Base-by-base conservation (phyloP, 176 grass and related monocot genomes). In the Metroxylon sagu region DNA sequence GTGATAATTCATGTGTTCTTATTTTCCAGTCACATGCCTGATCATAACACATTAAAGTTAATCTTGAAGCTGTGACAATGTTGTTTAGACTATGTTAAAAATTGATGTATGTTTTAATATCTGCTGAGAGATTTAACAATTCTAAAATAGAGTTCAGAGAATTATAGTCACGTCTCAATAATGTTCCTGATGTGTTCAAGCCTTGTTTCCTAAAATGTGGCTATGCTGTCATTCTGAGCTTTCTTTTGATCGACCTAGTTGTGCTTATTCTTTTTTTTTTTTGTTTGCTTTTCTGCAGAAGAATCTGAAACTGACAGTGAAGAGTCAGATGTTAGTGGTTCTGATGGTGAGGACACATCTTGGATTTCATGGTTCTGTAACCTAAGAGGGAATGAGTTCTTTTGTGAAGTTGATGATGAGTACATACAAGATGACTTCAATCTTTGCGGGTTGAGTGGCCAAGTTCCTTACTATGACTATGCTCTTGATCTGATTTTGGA, bases 401-500 rank as follows among this genome's bases (percentile, higher is more conserved):
- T 95, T 48, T 95, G 90, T 61, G 90, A 95, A 58, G 83, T 95
- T 53, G 86, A 95, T 25, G 90, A 95, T 35, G 90, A 95, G 12
- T 95, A 83, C 52, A 95, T 95, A 17, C 90, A 95, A 79, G 90
- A 95, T 64, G 90, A 95, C 64, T 95, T 95, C 83, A 95, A 95
- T 59, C 81, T 95, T 71, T 95, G 90, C 70, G 86, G 90, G 55
- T 80, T 95, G 66, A 89, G 80, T 72, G 66, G 71, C 71, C 90
- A 86, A 75, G 86, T 95, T 66, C 80, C 90, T 60, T 85, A 89
- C 61, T 95, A 95, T 73, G 85, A 89, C 68, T 80, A 86, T 84
- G 90, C 86, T 76, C 86, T 95, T 29, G 90, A 95, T 83, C 80
- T 90, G 64, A 95, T 95, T 81, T 74, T 95, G 29, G 90, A 95